Percentiles rank a stretch among this genome's conserved stretches.
Evolutionary conservation across 495 filamentous ascomycete species (phyloP).

Genomic region (Tuber microsphaerosporum): DNA sequence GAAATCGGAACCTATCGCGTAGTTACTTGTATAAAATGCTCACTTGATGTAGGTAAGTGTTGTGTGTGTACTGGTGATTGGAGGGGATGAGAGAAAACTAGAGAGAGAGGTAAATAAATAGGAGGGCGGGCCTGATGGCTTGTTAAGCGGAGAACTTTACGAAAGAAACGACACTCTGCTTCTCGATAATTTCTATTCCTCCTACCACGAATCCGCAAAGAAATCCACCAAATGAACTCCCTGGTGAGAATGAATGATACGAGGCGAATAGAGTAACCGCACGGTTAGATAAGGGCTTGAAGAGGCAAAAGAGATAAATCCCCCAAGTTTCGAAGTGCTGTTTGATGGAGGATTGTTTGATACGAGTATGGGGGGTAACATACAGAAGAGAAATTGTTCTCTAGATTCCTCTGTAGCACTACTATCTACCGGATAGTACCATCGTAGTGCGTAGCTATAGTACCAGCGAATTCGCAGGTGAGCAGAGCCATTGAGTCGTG

Average conservation of each 20-base stretch:
- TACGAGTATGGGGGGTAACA: neutral
- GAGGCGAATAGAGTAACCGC: neutral
- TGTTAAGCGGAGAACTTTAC: neutral
- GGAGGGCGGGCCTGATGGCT: neutral
- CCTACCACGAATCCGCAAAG: neutral
- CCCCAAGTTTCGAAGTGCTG: neutral
- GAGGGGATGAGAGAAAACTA: neutral
- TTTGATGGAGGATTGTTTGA: neutral
- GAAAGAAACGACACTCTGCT: neutral
- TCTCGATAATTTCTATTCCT: neutral
- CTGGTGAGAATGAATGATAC: neutral
- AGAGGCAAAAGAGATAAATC: neutral
- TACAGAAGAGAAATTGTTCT: neutral
- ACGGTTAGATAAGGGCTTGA: neutral
- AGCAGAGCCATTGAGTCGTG: neutral
- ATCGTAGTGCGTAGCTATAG: conserved; percentile 1
- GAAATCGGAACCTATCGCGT: neutral
- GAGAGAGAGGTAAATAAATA: conserved; percentile 1
- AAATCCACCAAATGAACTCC: neutral
- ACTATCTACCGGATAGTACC: neutral
- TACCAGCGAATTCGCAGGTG: neutral
- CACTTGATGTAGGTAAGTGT: conserved; percentile 1
- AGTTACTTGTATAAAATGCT: conserved; percentile 2
- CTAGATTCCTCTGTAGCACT: neutral
- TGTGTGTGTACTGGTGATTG: conserved; percentile 1